A percentile compares a stretch with the other conserved stretches of the same genome.
Conservation (phyloP, 306 rosid genomes). For the Luffa aegyptiaca region DNA sequence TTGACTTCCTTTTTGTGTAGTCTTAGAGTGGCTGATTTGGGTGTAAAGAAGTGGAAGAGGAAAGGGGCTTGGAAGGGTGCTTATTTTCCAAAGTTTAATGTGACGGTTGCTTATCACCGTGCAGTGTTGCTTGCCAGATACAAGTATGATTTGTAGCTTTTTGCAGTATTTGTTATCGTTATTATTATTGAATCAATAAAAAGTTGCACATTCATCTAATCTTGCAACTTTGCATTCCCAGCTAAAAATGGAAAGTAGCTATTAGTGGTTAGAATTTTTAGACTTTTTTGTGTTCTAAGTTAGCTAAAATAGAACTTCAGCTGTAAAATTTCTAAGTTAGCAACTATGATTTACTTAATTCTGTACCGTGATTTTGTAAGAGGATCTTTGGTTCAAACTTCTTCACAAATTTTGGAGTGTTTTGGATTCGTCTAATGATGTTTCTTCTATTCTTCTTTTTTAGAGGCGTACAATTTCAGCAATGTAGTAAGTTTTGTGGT, state of each 20-base stretch:
- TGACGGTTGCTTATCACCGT: slow-evolving; percentile 76
- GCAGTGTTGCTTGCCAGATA: slow-evolving; percentile 76
- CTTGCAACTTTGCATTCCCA: not conserved
- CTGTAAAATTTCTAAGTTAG: not conserved
- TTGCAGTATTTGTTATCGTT: too few species aligned
- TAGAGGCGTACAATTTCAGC: not conserved
- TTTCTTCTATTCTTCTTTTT: not conserved
- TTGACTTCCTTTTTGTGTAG: slow-evolving; percentile 59
- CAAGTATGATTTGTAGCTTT: slow-evolving; percentile 31
- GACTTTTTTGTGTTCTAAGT: not conserved
- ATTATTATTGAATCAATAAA: too few species aligned
- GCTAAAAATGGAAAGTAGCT: not conserved
- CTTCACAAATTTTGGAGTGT: not conserved
- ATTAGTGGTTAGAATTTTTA: not conserved
- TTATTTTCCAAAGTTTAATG: slow-evolving; percentile 72
- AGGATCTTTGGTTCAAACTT: not conserved
- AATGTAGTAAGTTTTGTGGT: not conserved
- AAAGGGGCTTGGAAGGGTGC: slow-evolving; percentile 92
- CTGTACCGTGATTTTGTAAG: not conserved
- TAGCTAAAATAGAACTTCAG: not conserved
- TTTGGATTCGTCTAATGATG: not conserved
- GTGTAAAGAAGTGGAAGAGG: slow-evolving; percentile 74
- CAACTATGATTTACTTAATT: not conserved
- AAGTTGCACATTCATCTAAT: not conserved
- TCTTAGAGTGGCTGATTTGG: slow-evolving; percentile 60